A percentile compares a stretch with the other conserved stretches of the same genome.
These are phyloP conservation scores for Ascodesmis nigricans DNA, from an alignment of 495 filamentous ascomycete species.

Conservation along the genomic window DNA sequence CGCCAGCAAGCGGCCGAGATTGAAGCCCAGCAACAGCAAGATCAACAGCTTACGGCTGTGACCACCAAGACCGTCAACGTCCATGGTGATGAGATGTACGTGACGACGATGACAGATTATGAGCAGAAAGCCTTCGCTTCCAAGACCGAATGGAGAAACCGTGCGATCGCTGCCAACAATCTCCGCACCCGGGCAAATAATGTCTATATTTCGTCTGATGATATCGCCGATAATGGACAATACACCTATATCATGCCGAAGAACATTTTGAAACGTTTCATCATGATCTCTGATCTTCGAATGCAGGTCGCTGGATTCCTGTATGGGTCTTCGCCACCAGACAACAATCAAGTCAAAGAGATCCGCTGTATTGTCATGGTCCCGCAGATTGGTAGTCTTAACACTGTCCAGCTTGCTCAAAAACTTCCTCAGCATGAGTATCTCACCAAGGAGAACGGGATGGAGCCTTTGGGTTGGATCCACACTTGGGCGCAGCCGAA, in stretches of 20 bases:
- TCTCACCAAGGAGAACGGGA: conserved; percentile 35
- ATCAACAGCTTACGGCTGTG: conserved; percentile 87
- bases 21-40: conserved; percentile 94
- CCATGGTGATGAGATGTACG: conserved; percentile 92
- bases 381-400: conserved; percentile 83
- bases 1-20: conserved; percentile 97
- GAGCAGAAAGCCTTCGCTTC: conserved; percentile 95
- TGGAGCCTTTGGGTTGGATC: conserved; percentile 89
- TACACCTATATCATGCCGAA: conserved; percentile 97
- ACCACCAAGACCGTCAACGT: conserved; percentile 98
- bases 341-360: conserved; percentile 94
- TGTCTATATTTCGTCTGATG: conserved; percentile 93
- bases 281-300: conserved; percentile 89
- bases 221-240: conserved; percentile 52
- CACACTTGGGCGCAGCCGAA: conserved; percentile 77
- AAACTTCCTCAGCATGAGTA: conserved; percentile 84
- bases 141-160: conserved; percentile 95
- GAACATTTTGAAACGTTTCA: conserved; percentile 96
- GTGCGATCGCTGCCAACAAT: conserved; percentile 91
- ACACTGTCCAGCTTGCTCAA: conserved; percentile 80
- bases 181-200: conserved; percentile 89
- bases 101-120: conserved; percentile 90
- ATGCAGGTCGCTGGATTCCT: conserved; percentile 92
- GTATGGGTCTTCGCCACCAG: conserved; percentile 77
- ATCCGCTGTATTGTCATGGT: conserved; percentile 91